Percentiles rank a stretch among this genome's conserved stretches.
Evolutionary conservation across 306 rosid species (phyloP).

Genomic region (Vigna hirtella): DNA sequence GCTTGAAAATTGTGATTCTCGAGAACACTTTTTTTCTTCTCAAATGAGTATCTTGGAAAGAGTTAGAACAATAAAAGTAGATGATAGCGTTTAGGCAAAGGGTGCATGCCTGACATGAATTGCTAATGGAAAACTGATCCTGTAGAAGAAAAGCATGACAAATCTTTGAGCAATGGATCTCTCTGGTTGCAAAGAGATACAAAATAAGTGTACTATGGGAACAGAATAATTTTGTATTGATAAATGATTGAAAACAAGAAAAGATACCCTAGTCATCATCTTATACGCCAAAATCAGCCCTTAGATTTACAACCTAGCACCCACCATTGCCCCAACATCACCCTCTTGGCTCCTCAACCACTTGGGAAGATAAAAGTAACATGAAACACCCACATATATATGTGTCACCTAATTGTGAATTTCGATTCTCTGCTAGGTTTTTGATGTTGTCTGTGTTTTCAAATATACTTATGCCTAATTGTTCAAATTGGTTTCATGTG

Average conservation of each 20-base stretch:
- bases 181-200: constrained; percentile 39
- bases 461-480: background rate
- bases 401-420: no score
- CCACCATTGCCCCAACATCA: constrained; percentile 65
- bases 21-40: constrained; percentile 1
- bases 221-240: constrained; percentile 53
- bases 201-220: constrained; percentile 49
- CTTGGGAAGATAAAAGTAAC: no score
- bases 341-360: background rate
- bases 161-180: constrained; percentile 54
- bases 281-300: constrained; percentile 67
- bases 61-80: constrained; percentile 54
- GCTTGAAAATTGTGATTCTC: constrained; percentile 40
- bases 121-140: constrained; percentile 44
- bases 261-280: constrained; percentile 67
- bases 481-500: constrained; percentile 6
- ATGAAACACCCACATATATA: no score
- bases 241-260: constrained; percentile 53
- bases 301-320: constrained; percentile 61
- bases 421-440: constrained; percentile 22
- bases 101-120: constrained; percentile 41
- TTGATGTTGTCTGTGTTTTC: constrained; percentile 27
- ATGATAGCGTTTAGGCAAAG: constrained; percentile 52
- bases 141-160: constrained; percentile 65
- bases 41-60: constrained; percentile 51